Evolutionary conservation across 1,284 basidiomycete genomes (phyloP).

Genomic region (Malassezia restricta): DNA sequence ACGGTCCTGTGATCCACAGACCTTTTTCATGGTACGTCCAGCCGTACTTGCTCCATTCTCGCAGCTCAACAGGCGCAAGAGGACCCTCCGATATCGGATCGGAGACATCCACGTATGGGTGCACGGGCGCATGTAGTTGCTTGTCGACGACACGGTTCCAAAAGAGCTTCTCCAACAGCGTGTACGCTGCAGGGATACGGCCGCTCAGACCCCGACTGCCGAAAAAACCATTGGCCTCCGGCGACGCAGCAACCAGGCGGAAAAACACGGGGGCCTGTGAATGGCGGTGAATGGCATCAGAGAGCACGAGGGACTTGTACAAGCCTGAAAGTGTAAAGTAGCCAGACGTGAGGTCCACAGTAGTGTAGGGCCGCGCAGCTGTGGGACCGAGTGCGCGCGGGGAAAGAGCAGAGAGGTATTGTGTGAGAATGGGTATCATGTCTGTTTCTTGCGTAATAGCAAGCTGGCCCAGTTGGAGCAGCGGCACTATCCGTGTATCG

Average conservation of each 20-base stretch:
- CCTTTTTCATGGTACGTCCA: constrained; percentile 95
- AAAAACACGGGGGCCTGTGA: constrained; percentile 47
- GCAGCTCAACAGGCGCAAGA: constrained; percentile 54
- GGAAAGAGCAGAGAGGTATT: constrained; percentile 10
- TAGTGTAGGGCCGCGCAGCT: constrained; percentile 2
- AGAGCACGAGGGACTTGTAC: constrained; percentile 50
- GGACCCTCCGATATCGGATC: constrained; percentile 15
- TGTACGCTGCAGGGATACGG: constrained; percentile 89
- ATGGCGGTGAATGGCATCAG: not conserved
- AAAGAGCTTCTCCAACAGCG: constrained; percentile 70
- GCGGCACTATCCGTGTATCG: constrained; percentile 39
- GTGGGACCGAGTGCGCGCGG: not conserved
- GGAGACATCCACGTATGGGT: not conserved
- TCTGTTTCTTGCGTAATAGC: constrained; percentile 45
- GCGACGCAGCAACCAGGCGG: constrained; percentile 70
- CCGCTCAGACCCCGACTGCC: constrained; percentile 76
- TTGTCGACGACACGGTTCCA: constrained; percentile 53
- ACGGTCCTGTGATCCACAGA: constrained; percentile 1
- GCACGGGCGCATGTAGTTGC: constrained; percentile 46
- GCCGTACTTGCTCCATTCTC: constrained; percentile 74
- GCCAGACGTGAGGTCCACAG: constrained; percentile 59
- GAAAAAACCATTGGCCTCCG: constrained; percentile 80
- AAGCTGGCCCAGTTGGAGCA: constrained; percentile 48
- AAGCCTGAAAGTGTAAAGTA: constrained; percentile 78
- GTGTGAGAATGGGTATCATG: constrained; percentile 24